phyloP scores from a whole-genome alignment of 2,329 filamentous ascomycete species.

The Neofusicoccum umdonicola region DNA sequence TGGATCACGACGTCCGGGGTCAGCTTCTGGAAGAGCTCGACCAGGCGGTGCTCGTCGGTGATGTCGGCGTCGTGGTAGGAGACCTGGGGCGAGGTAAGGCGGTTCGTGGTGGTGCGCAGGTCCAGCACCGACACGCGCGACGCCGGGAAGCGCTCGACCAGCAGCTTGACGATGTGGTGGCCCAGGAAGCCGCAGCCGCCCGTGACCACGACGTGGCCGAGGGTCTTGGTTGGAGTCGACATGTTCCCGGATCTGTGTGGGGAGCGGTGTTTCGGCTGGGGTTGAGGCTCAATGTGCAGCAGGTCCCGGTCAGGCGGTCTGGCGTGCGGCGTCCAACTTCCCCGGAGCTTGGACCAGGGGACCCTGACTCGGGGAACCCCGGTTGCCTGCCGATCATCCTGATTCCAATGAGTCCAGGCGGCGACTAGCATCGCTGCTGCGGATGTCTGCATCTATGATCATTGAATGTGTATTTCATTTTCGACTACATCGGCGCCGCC shows the following conservation, averaged over 20 bases:
- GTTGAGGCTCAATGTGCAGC: neutral
- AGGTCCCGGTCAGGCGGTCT: neutral
- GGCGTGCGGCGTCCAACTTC: neutral
- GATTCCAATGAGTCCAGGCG: too few species aligned
- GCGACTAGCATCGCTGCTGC: too few species aligned
- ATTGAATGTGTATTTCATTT: neutral
- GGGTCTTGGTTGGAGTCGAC: constrained; percentile 20
- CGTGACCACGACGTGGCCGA: constrained; percentile 49
- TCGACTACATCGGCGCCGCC: neutral
- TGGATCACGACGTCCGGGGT: constrained; percentile 50
- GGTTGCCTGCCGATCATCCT: neutral
- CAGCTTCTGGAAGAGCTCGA: constrained; percentile 42
- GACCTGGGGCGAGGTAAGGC: constrained; percentile 40
- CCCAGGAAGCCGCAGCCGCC: constrained; percentile 54
- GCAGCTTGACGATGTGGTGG: constrained; percentile 49
- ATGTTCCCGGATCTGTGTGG: neutral
- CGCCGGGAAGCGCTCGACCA: constrained; percentile 41
- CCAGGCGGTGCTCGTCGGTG: constrained; percentile 44
- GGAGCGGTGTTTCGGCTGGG: neutral
- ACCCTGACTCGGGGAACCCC: neutral
- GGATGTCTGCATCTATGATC: too few species aligned
- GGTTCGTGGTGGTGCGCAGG: constrained; percentile 42
- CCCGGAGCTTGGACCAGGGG: neutral
- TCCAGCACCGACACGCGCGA: constrained; percentile 49
- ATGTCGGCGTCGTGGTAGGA: constrained; percentile 52